Base-by-base conservation (phyloP, 139 green algal species). In the Chlamydomonas sp. region DNA sequence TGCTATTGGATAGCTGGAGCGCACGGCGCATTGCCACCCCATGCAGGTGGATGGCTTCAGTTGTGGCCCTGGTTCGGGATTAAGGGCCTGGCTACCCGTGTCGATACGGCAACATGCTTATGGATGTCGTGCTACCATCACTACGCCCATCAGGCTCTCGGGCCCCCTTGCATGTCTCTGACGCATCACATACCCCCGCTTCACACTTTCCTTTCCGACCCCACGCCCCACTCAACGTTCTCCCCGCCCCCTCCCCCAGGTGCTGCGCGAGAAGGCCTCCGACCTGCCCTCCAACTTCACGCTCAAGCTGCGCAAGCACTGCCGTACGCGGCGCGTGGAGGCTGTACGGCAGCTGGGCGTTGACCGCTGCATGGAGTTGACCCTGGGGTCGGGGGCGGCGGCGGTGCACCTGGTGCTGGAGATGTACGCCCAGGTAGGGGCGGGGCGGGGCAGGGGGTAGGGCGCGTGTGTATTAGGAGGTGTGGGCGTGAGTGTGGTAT, bases 261-360 rank as follows among this genome's bases (percentile, higher is more conserved):
- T 93, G 8, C 93, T 97, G 80, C 92, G 90, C 2, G 90, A 94
- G 64, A 97, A 96, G 90, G 73, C 86, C 69, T 92, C 77, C 18
- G 93, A 97, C 84, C 92, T 96, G 2, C 97, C 97, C 9, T 96
- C 91, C 63, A 98, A 98, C 88, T 99, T 99, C 91, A 97, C 92
- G 0, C 92, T 99, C 17, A 99, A 99, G 94, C 93, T 99, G 88
- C 95, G 97, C 69, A 99, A 99, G 93, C 97, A 99, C 92, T 92
- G 99, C 67, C 95, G 97, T 63, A 96, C 95, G 1, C 92, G 95
- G 20, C 92, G 97, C 17, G 90, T 99, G 66, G 96, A 98, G 84
- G 90, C 93, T 61, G 95, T 99, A 49, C 90, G 90, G 77, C 97
- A 99, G 95, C 94, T 99, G 78, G 97, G 97, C 10, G 93, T 98